Evolutionary conservation across 2,329 filamentous ascomycete species (phyloP), one percentile per base, ranked within the genome.

Genomic region (Ramularia endophylla): DNA sequence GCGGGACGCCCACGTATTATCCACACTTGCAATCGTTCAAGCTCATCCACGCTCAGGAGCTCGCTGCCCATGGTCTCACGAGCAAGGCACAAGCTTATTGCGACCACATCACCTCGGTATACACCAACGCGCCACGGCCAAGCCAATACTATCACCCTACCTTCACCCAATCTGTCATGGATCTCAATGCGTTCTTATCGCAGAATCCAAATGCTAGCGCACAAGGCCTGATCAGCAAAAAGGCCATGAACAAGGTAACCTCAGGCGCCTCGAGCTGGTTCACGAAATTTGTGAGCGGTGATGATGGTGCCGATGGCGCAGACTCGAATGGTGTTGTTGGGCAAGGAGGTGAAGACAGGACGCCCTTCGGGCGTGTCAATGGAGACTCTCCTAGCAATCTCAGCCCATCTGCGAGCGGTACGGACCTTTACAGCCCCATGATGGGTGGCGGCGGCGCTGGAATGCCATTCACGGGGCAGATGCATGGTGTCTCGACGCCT

Each of bases 171-270:
- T 78, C 81, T 20, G 76, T 97, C 6, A 88, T 95, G 44, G 89
- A 97, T 60, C 73, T 98, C 22, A 80, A 78, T 60, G 84, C 83
- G 50, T 81, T 90, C 45, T 70, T 99, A 28, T 89, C 84, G 53
- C 85, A 92, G 61, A 83, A 88, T 13, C 87, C 89, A 9, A 87
- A 84, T 58, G 51, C 50, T 32, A 54, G 53, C 7, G 82, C 81
- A 5, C 81, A 79, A 15, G 90, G 88, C 2, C 95, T 90, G 87
- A 92, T 98, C 38, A 84, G 87, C 1, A 95, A 92, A 63, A 88
- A 90, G 5, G 95, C 81, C 63, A 94, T 97, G 77, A 89, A 94
- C 64, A 95, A 94, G 65, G 87, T 97, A 0, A 92, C 89, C 2
- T 88, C 85, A 47, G 87, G 85, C 25, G 80, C 97, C 60, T 89